These are phyloP conservation scores for Haplosporangium sp. DNA, from an alignment of 371 early-diverging fungal species.

Conservation along the genomic window DNA sequence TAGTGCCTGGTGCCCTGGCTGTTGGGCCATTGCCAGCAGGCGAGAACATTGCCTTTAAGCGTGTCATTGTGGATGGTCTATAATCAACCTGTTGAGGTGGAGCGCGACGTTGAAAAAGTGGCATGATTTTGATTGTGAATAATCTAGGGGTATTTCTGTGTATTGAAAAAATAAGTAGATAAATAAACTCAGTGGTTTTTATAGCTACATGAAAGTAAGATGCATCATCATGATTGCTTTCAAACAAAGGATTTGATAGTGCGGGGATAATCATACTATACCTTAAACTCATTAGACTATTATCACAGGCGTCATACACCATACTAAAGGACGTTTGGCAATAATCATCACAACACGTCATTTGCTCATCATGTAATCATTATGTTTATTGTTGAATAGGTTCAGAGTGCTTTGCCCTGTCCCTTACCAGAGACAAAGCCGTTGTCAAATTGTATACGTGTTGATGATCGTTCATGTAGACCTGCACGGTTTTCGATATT, in stretches of 20 bases:
- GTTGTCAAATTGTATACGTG: constrained; percentile 43
- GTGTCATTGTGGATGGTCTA: constrained; percentile 18
- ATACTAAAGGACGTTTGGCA: no score
- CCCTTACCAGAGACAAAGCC: constrained; percentile 51
- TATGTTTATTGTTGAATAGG: background rate
- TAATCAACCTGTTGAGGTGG: background rate
- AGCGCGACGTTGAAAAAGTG: constrained; percentile 28
- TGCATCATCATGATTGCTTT: background rate
- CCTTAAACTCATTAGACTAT: no score
- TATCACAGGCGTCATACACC: no score
- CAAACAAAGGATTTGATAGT: no score
- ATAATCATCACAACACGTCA: background rate
- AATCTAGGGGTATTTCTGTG: background rate
- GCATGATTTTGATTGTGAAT: constrained; percentile 55
- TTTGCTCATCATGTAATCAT: background rate
- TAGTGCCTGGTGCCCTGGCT: background rate
- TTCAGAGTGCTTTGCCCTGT: constrained; percentile 52
- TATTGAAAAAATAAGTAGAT: background rate
- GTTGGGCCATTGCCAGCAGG: background rate
- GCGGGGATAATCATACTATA: no score
- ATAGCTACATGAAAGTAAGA: no score
- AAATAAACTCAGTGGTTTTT: background rate
- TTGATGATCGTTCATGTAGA: constrained; percentile 24
- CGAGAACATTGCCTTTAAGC: constrained; percentile 15
- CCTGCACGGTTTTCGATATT: background rate